Percentiles rank a stretch among this genome's conserved stretches.
Conservation (phyloP, 2,329 filamentous ascomycete species). For the Aureobasidium mangrovei region DNA sequence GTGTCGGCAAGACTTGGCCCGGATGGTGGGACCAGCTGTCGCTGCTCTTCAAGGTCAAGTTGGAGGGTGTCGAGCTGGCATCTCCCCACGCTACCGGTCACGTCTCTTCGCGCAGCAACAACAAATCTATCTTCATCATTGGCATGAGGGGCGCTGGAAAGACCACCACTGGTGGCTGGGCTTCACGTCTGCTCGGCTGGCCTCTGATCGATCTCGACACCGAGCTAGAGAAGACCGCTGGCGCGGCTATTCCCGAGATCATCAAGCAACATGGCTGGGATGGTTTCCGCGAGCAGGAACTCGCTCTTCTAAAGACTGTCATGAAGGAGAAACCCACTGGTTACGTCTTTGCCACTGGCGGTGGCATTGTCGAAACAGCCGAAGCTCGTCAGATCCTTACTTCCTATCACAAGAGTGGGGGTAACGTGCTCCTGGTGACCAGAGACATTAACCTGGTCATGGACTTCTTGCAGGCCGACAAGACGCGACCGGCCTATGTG, state of each 20-base stretch:
- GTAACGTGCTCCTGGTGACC: slow-evolving; percentile 79
- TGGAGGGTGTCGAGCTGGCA: slow-evolving; percentile 65
- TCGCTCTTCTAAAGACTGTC: slow-evolving; percentile 62
- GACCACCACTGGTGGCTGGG: slow-evolving; percentile 84
- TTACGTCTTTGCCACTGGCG: slow-evolving; percentile 86
- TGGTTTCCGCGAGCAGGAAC: slow-evolving; percentile 72
- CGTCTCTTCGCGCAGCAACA: slow-evolving; percentile 28
- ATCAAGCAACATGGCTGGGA: slow-evolving; percentile 77
- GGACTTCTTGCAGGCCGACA: slow-evolving; percentile 78
- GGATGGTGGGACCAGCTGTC: slow-evolving; percentile 94
- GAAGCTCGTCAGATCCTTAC: slow-evolving; percentile 68
- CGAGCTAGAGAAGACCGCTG: slow-evolving; percentile 67
- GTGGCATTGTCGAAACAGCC: slow-evolving; percentile 80
- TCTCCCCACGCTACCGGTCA: slow-evolving; percentile 30
- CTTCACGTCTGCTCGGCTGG: slow-evolving; percentile 64
- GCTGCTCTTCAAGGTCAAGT: slow-evolving; percentile 63
- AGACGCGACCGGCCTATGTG: slow-evolving; percentile 83
- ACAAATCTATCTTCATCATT: slow-evolving; percentile 78
- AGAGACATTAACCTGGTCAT: slow-evolving; percentile 82
- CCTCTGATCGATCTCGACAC: slow-evolving; percentile 80
- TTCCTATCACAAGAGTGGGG: slow-evolving; percentile 65
- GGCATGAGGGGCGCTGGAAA: slow-evolving; percentile 97
- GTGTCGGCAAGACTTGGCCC: slow-evolving; percentile 95
- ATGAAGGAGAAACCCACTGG: slow-evolving; percentile 66
- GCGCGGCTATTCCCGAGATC: slow-evolving; percentile 76